A percentile compares a stretch with the other conserved stretches of the same genome.
Conservation (phyloP, 148 eudicot species). For the Camellia granthamiana region DNA sequence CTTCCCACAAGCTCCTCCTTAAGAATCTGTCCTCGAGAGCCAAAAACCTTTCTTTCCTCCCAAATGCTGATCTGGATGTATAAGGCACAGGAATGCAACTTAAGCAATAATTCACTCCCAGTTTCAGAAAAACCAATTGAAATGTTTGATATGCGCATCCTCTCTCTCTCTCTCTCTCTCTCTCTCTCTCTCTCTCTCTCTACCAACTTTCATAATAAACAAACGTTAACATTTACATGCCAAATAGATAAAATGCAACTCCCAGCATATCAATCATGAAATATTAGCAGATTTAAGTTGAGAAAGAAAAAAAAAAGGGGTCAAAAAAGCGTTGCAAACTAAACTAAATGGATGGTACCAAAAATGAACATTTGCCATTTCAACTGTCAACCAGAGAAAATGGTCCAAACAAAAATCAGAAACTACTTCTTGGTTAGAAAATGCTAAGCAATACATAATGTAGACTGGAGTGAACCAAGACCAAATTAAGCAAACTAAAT, state of each 20-base stretch:
- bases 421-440: neutral
- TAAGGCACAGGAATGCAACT: constrained; percentile 4
- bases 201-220: neutral
- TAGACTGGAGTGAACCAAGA: neutral
- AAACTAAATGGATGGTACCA: neutral
- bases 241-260: neutral
- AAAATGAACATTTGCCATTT: neutral
- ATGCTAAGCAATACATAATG: neutral
- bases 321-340: neutral
- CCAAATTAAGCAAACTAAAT: neutral
- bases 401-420: neutral
- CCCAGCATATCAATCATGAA: neutral
- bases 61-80: constrained; percentile 60
- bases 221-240: neutral
- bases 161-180: too few relatives aligned
- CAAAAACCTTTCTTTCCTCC: constrained; percentile 96
- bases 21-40: constrained; percentile 82
- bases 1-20: constrained; percentile 77
- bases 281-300: neutral
- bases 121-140: neutral
- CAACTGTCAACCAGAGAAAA: neutral
- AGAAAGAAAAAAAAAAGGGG: neutral
- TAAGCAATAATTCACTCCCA: constrained; percentile 2
- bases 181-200: too few relatives aligned
- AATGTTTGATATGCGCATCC: neutral